Base-by-base conservation (phyloP, 306 rosid genomes). In the Dalbergia cultrata region DNA sequence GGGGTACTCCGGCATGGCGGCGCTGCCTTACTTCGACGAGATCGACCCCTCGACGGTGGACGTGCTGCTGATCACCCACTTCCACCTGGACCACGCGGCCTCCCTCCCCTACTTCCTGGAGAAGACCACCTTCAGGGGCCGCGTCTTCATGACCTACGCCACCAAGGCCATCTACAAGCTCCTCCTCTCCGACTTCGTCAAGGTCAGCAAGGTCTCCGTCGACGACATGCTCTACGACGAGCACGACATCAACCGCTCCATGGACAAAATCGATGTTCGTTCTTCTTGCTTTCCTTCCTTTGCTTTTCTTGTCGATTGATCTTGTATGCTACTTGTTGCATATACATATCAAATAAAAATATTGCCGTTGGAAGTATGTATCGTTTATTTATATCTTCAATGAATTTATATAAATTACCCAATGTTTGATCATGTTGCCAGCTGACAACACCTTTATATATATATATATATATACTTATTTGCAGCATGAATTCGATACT, bases 121-220 rank as follows among this genome's bases (percentile, higher is more conserved):
- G 82, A 95, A 93, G 90, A 95, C 99, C 8, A 92, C 99, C 6
- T 95, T 95, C 94, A 77, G 72, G 72, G 99, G 99, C 26, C 90
- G 97, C 4, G 99, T 95, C 1, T 95, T 95, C 79, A 95, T 95
- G 99, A 95, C 99, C 13, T 95, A 95, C 63, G 97, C 99, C 0
- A 95, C 98, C 31, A 95, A 95, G 72, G 97, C 97, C 12, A 95
- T 95, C 83, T 93, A 93, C 89, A 93, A 90, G 86, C 77, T 95
- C 81, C 91, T 95, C 74, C 75, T 95, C 78, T 87, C 95, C 0
- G 99, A 95, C 85, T 95, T 76, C 62, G 89, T 95, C 26, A 95
- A 93, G 91, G 99, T 95, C 84, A 95, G 99, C 79, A 95, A 93
- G 82, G 89, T 95, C 69, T 91, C 99, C 26, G 90, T 95, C 56